Percentiles rank a stretch among this genome's conserved stretches.
These are phyloP conservation scores for Aureobasidium sp. DNA, from an alignment of 2,329 filamentous ascomycete species.

Conservation along the genomic window DNA sequence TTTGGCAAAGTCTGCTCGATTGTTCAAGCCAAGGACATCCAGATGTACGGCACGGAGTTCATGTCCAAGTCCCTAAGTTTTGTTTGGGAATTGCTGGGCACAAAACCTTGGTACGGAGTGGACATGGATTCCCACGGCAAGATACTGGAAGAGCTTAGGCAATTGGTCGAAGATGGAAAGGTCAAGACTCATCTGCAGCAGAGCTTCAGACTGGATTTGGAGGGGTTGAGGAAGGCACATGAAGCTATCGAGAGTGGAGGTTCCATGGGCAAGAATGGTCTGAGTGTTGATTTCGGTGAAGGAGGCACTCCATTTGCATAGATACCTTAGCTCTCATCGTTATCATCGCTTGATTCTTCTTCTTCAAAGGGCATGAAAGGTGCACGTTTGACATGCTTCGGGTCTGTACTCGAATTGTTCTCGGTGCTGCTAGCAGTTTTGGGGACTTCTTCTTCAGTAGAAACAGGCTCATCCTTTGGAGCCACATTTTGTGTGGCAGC, in stretches of 20 bases:
- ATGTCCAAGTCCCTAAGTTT: conserved; percentile 38
- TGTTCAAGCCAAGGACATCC: conserved; percentile 32
- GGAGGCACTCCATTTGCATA: conserved; percentile 9
- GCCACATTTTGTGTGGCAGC: neutral
- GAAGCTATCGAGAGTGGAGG: conserved; percentile 29
- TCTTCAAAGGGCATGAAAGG: neutral
- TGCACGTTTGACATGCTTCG: neutral
- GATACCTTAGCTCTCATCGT: neutral
- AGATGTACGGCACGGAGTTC: conserved; percentile 38
- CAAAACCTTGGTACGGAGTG: conserved; percentile 33
- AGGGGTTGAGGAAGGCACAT: conserved; percentile 33
- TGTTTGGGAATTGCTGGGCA: conserved; percentile 34
- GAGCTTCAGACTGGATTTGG: conserved; percentile 27
- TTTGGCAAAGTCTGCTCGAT: conserved; percentile 40
- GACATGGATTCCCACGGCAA: conserved; percentile 31
- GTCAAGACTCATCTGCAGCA: conserved; percentile 32
- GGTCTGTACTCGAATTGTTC: neutral
- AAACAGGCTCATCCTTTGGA: neutral
- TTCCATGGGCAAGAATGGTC: conserved; percentile 30
- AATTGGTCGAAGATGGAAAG: conserved; percentile 27
- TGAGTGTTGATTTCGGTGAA: conserved; percentile 22
- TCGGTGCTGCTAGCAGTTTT: neutral
- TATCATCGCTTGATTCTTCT: conserved; percentile 1
- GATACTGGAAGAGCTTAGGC: conserved; percentile 29
- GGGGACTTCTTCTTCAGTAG: neutral